These are phyloP conservation scores for Fraxinus nigra DNA, from an alignment of 305 asterid genomes.

Conservation along the genomic window DNA sequence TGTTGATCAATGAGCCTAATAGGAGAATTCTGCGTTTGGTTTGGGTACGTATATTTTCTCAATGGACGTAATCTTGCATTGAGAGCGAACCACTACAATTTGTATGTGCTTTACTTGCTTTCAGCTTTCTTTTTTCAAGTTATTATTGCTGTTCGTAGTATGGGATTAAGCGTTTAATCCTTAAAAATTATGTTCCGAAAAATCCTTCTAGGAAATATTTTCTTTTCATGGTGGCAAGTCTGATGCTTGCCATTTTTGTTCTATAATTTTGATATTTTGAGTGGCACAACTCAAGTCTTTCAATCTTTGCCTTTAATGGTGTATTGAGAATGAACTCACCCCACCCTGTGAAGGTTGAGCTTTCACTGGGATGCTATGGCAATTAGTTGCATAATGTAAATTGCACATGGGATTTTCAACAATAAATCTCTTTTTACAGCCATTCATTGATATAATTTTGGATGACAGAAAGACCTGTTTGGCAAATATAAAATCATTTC, in stretches of 20 bases:
- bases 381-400: background rate
- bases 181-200: background rate
- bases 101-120: background rate
- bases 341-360: background rate
- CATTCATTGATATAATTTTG: background rate
- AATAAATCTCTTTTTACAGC: background rate
- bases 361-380: background rate
- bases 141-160: background rate
- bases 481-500: background rate
- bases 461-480: background rate
- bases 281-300: background rate
- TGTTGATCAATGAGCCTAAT: constrained; percentile 31
- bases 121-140: background rate
- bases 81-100: background rate
- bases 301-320: background rate
- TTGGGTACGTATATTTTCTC: constrained; percentile 1
- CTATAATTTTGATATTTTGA: background rate
- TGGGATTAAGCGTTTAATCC: background rate
- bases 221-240: background rate
- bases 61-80: background rate
- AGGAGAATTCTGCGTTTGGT: constrained; percentile 7
- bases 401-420: background rate
- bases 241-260: background rate
- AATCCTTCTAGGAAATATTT: background rate
- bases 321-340: background rate